Evolutionary conservation across 2,329 filamentous ascomycete genomes (phyloP), one percentile per base, ranked within the genome.

Genomic region (Chrysosporium keratinophilum): DNA sequence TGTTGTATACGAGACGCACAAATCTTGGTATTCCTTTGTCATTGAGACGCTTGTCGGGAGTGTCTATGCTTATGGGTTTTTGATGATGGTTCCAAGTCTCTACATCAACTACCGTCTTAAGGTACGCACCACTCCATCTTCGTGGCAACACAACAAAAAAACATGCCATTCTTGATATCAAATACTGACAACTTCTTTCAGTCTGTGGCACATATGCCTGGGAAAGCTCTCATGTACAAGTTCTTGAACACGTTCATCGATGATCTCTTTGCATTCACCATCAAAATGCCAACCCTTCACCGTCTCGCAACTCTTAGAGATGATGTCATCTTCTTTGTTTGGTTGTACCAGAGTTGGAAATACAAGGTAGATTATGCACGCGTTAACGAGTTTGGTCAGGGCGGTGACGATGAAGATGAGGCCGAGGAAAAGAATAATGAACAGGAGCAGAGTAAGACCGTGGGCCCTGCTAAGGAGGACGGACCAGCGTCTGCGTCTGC

Each of bases 71-170:
- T 98, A 98, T 67, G 93, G 93, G 3, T 98, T 98, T 78, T 75
- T 98, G 57, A 95, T 98, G 89, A 98, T 98, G 93, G 86, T 98
- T 7, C 93, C 93, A 12, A 86, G 83, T 56, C 77, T 98, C 34
- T 98, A 97, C 76, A 98, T 98, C 81, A 98, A 98, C 78, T 98
- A 98, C 76, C 84, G 91, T 11, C 81, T 98, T 61, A 95, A 91
- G 78, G 85, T 83, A 56, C 50, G 68, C 61, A 12, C 7, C 23
- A 42, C 19, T 11, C 23, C 17, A 52, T 51, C 10, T 37, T 47
- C 5, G 28, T 17, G 17, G n/a, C 5, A 15, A 19, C 34, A 5
- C 17, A 20, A 35, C 17, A 12, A 19, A 35, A 15, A 28, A 5
- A 34, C 12, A 44, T 20, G 12, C 17, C 11, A 11, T 14, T 20